phyloP scores from a whole-genome alignment of 176 grass and related monocot species.

The Elymus sibiricus region DNA sequence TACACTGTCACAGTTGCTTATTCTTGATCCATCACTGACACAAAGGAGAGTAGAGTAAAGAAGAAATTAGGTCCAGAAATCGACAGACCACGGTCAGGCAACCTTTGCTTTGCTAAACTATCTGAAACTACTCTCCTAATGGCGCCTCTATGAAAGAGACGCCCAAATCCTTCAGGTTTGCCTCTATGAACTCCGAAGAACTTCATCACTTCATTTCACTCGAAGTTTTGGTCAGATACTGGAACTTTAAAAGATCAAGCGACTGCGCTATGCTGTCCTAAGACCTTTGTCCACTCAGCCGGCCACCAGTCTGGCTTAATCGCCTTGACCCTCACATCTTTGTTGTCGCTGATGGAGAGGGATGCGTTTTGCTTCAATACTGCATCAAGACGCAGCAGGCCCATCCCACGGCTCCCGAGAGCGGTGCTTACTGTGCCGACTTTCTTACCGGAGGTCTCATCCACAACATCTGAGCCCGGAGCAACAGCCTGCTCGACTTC shows the following conservation, averaged over 20 bases:
- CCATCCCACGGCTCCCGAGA: slow-evolving; percentile 55
- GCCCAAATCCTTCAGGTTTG: not conserved
- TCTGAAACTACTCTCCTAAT: not conserved
- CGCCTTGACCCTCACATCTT: no score
- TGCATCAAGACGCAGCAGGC: slow-evolving; percentile 54
- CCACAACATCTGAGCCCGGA: no score
- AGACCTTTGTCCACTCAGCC: slow-evolving; percentile 56
- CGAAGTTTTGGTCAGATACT: not conserved
- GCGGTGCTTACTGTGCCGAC: slow-evolving; percentile 57
- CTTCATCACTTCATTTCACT: not conserved
- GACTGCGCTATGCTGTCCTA: slow-evolving; percentile 37
- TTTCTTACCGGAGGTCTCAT: slow-evolving; percentile 71
- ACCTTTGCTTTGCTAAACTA: not conserved
- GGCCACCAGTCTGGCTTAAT: no score
- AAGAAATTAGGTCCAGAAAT: not conserved
- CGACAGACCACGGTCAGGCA: not conserved
- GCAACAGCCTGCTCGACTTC: no score
- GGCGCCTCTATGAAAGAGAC: not conserved
- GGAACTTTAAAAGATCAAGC: not conserved
- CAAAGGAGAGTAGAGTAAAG: not conserved
- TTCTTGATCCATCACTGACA: slow-evolving; percentile 6
- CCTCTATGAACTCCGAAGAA: not conserved
- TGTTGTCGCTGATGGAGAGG: slow-evolving; percentile 31
- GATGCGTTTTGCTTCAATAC: slow-evolving; percentile 35
- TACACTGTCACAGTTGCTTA: not conserved